These are phyloP conservation scores for Lecanosticta acicola DNA, from an alignment of 2,329 filamentous ascomycete genomes.

Conservation along the genomic window DNA sequence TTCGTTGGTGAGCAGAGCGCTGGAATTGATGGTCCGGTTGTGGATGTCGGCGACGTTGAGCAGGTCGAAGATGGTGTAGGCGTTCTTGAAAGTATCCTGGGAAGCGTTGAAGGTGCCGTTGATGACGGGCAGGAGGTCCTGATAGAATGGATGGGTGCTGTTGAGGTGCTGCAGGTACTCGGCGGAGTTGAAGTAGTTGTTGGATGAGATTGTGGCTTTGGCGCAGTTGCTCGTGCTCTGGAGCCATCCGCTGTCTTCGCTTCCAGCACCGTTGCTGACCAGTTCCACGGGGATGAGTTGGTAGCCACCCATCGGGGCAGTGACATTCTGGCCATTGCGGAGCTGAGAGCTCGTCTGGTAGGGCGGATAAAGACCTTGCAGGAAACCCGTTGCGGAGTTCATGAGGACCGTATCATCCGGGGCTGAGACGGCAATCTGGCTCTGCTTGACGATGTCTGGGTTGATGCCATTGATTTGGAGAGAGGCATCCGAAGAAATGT, in stretches of 20 bases:
- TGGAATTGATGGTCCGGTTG: conserved; percentile 54
- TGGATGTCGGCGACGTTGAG: conserved; percentile 60
- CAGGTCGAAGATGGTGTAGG: conserved; percentile 61
- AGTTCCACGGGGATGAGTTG: conserved; percentile 74
- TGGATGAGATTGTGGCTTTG: conserved; percentile 53
- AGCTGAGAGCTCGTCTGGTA: conserved; percentile 56
- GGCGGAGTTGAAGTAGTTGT: conserved; percentile 51
- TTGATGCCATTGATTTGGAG: conserved; percentile 62
- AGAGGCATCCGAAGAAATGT: conserved; percentile 58
- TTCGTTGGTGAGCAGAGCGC: conserved; percentile 54
- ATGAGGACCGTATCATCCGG: conserved; percentile 69
- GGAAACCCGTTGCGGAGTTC: conserved; percentile 71
- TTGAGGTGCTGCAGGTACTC: conserved; percentile 46
- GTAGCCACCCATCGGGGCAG: conserved; percentile 69
- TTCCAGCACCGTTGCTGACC: conserved; percentile 58
- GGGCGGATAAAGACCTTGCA: conserved; percentile 83
- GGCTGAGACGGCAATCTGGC: conserved; percentile 66
- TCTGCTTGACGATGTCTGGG: conserved; percentile 58
- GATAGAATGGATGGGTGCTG: conserved; percentile 51
- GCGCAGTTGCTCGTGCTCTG: conserved; percentile 53
- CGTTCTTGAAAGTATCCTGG: conserved; percentile 54
- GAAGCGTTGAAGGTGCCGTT: conserved; percentile 46
- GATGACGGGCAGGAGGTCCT: conserved; percentile 47
- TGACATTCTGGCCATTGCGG: conserved; percentile 62
- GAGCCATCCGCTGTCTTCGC: conserved; percentile 53